phyloP scores from a whole-genome alignment of 2,329 filamentous ascomycete species.

The Ilyonectria sp. region DNA sequence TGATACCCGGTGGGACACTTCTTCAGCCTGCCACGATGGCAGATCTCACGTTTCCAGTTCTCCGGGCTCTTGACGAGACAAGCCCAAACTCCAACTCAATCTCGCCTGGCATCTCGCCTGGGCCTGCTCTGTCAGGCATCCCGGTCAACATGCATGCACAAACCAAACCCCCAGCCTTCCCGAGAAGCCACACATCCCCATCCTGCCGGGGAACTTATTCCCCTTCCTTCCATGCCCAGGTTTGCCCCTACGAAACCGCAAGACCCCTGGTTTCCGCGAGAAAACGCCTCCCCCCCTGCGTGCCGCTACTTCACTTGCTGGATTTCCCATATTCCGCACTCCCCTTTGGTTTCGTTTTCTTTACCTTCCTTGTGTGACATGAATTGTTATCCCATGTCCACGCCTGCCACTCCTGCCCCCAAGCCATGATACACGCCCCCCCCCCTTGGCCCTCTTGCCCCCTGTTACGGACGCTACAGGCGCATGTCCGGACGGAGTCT shows the following conservation, averaged over 20 bases:
- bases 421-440: constrained; percentile 6
- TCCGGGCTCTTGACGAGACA: constrained; percentile 23
- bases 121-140: background rate
- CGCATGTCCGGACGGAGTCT: background rate
- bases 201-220: constrained; percentile 8
- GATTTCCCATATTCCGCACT: constrained; percentile 14
- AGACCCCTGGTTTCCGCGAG: too few relatives aligned
- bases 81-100: constrained; percentile 22
- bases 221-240: background rate
- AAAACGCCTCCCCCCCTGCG: background rate
- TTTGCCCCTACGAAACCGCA: too few relatives aligned
- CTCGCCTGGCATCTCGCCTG: constrained; percentile 32
- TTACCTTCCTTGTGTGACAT: constrained; percentile 8
- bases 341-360: constrained; percentile 29
- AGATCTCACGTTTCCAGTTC: constrained; percentile 33
- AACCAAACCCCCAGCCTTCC: background rate
- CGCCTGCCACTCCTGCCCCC: constrained; percentile 6
- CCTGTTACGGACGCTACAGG: background rate
- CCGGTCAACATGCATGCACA: too few relatives aligned
- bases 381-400: background rate
- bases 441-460: background rate
- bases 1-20: constrained; percentile 13
- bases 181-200: constrained; percentile 19
- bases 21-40: constrained; percentile 16
- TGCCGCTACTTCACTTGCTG: background rate